Conservation (phyloP, 176 grass and related monocot species). For the Zea mays region DNA sequence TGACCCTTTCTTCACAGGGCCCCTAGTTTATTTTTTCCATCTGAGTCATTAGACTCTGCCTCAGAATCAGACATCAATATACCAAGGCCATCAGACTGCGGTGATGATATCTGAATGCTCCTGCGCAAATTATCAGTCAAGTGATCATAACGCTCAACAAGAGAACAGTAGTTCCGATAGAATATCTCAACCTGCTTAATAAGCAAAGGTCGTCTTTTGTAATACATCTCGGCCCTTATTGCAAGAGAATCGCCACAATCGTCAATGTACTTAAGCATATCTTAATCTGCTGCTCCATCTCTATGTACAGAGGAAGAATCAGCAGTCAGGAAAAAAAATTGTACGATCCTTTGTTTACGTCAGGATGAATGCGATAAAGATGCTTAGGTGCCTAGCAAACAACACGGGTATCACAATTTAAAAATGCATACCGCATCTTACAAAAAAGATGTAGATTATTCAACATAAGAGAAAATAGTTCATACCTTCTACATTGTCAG, state of each 20-base stretch:
- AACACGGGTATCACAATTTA: too few species aligned
- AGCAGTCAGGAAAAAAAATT: background rate
- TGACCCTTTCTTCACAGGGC: too few species aligned
- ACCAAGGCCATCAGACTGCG: background rate
- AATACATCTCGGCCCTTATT: background rate
- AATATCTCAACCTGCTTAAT: background rate
- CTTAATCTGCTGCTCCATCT: background rate
- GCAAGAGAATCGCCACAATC: background rate
- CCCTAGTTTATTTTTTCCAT: too few species aligned
- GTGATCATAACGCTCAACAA: background rate
- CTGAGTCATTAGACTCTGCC: too few species aligned
- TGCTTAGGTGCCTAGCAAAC: too few species aligned
- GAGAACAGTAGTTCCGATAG: background rate
- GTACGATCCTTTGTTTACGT: background rate
- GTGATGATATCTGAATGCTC: background rate
- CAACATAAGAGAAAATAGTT: background rate
- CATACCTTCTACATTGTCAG: background rate
- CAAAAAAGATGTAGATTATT: background rate
- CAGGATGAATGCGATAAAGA: too few species aligned
- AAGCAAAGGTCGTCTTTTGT: background rate
- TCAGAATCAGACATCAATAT: background rate
- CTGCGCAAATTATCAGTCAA: background rate
- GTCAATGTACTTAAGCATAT: background rate
- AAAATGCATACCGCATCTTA: background rate
- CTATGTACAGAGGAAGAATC: background rate